Evolutionary conservation across 1,139 yeast species (phyloP), one percentile per base, ranked within the genome.

Genomic region (Kazachstania sp.): DNA sequence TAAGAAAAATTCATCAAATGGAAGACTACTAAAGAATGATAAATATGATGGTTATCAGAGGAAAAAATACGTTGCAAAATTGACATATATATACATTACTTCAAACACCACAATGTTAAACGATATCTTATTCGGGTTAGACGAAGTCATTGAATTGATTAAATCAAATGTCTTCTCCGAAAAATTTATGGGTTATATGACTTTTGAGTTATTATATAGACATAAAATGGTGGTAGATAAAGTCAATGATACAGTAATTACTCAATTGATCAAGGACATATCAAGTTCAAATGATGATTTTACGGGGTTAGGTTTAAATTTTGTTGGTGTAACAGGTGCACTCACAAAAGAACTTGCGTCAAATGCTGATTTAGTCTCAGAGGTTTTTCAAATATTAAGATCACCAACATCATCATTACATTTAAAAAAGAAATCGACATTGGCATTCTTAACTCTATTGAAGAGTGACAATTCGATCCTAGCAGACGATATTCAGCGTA

Each of bases 1-100:
- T 12, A 47, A 47, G 4, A 41, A 45, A 34, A n/a, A 15, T n/a
- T 29, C 15, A 19, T 18, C 31, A 5, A 34, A 16, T 26, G 39
- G 35, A 8, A 26, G 41, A 4, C 15, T 44, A 12, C 32, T 45
- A 47, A 54, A 56, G 6, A 55, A 55, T 36, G 54, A 49, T 45
- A 58, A 51, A 42, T 65, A 83, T 41, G 81, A 71, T 51, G 88
- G 90, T 11, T 88, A 88, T 63, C 95, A 87, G 61, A 75, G 80
- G 64, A 87, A 86, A 67, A 92, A 92, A 66, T 87, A 88, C 64
- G 73, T 92, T 43, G 85, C 95, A 62, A 92, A 92, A 65, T 70
- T 90, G 57, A 68, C 84, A 9, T 83, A 81, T 60, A 79, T 83
- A 49, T 85, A 74, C 67, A 72, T 82, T 55, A 76, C 68, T 57